A percentile compares a stretch with the other conserved stretches of the same genome.
Evolutionary conservation across 2,329 filamentous ascomycete genomes (phyloP).

Genomic region (Escovopsis weberi): DNA sequence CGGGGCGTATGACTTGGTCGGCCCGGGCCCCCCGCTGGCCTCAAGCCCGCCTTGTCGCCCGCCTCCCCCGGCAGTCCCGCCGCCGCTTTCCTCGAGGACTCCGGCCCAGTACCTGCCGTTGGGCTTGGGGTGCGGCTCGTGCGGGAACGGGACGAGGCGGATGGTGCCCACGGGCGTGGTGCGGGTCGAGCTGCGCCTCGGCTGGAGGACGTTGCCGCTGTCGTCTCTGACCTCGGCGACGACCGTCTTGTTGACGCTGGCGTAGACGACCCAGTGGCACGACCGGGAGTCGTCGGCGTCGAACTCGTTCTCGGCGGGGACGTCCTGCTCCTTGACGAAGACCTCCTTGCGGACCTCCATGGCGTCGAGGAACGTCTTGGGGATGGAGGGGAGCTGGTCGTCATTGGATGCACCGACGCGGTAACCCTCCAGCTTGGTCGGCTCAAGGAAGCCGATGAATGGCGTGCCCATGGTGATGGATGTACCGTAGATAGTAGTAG

Average conservation of each 20-base stretch:
- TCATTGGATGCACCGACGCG: slow-evolving; percentile 23
- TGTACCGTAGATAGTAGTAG: neutral
- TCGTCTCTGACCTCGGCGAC: slow-evolving; percentile 29
- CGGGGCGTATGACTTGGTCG: slow-evolving; percentile 2
- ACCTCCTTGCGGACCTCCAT: slow-evolving; percentile 48
- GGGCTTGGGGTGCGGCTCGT: slow-evolving; percentile 45
- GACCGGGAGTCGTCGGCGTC: slow-evolving; percentile 67
- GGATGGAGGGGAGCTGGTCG: slow-evolving; percentile 31
- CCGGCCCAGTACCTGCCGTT: slow-evolving; percentile 35
- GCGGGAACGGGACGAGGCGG: slow-evolving; percentile 69
- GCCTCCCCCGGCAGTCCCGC: neutral
- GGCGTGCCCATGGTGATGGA: slow-evolving; percentile 30
- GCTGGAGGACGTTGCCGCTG: slow-evolving; percentile 24
- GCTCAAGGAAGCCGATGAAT: slow-evolving; percentile 33
- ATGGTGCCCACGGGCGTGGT: slow-evolving; percentile 54
- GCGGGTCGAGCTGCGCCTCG: slow-evolving; percentile 29
- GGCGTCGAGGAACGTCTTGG: slow-evolving; percentile 44
- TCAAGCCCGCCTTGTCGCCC: slow-evolving; percentile 1
- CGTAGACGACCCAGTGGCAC: slow-evolving; percentile 83
- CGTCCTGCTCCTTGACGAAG: slow-evolving; percentile 44
- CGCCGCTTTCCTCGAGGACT: slow-evolving; percentile 15
- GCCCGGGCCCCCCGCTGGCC: slow-evolving; percentile 4
- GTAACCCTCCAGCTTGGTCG: slow-evolving; percentile 34
- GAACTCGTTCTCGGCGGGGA: slow-evolving; percentile 54
- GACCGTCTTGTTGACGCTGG: slow-evolving; percentile 37